Conservation (phyloP, 1,284 basidiomycete species). For the Tetrapyrgos nigripes region DNA sequence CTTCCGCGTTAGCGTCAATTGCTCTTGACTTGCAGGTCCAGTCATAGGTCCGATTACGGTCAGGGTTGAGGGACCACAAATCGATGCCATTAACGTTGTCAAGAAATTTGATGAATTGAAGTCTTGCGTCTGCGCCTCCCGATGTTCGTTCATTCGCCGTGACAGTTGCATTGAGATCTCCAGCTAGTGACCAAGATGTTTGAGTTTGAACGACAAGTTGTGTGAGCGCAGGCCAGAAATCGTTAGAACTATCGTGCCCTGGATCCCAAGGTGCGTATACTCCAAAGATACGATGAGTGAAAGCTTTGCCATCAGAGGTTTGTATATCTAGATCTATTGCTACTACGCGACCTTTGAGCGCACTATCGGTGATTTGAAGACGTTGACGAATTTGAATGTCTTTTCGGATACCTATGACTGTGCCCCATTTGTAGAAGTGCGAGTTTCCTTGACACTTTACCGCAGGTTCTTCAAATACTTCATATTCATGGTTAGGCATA, state of each 20-base stretch:
- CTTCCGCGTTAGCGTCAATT: slow-evolving; percentile 4
- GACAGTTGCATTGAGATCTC: slow-evolving; percentile 19
- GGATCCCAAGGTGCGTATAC: slow-evolving; percentile 22
- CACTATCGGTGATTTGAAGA: slow-evolving; percentile 4
- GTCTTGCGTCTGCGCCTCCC: slow-evolving; percentile 9
- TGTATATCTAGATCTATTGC: slow-evolving; percentile 14
- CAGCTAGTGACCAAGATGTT: slow-evolving; percentile 12
- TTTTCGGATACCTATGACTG: slow-evolving; percentile 18
- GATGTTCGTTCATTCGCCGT: slow-evolving; percentile 8
- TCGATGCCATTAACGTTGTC: slow-evolving; percentile 8
- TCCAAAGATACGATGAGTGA: slow-evolving; percentile 14
- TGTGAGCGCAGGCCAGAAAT: slow-evolving; percentile 15
- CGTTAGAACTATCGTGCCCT: slow-evolving; percentile 6
- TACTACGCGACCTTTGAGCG: slow-evolving; percentile 10
- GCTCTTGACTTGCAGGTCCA: slow-evolving; percentile 15
- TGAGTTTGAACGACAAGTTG: slow-evolving; percentile 3
- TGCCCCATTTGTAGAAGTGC: slow-evolving; percentile 17
- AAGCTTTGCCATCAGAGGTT: slow-evolving; percentile 8
- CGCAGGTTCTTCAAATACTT: slow-evolving; percentile 17
- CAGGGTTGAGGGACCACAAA: slow-evolving; percentile 9
- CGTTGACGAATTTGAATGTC: slow-evolving; percentile 16
- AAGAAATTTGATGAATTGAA: slow-evolving; percentile 12
- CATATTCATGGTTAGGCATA: slow-evolving; percentile 13
- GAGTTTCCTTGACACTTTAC: not conserved
- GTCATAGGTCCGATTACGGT: slow-evolving; percentile 3